Evolutionary conservation across 139 green algal genomes (phyloP).

Genomic region (Micractinium sp.): DNA sequence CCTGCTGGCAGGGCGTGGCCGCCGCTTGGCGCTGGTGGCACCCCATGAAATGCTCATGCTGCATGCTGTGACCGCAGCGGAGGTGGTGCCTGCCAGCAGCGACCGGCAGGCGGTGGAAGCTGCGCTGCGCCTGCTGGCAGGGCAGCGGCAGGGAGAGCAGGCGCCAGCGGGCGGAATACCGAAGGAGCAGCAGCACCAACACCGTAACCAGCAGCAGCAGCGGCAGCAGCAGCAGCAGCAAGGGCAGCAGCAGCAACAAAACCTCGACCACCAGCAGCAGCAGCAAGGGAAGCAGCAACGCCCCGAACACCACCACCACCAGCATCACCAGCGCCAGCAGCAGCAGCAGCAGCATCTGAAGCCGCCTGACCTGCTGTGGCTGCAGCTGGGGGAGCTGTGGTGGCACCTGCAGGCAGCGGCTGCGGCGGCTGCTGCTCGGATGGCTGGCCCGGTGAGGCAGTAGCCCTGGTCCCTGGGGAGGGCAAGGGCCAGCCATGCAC

Average conservation of each 20-base stretch:
- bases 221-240: neutral
- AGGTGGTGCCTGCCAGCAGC: neutral
- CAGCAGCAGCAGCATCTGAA: neutral
- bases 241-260: neutral
- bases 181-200: neutral
- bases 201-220: neutral
- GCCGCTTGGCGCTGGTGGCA: conserved; percentile 61
- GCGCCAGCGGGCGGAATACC: neutral
- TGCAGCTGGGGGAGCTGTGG: conserved; percentile 12
- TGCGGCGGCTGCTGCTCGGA: neutral
- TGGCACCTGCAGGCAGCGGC: neutral
- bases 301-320: neutral
- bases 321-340: neutral
- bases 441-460: neutral
- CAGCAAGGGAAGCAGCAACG: neutral
- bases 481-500: too few species aligned
- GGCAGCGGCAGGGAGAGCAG: neutral
- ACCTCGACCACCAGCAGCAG: neutral
- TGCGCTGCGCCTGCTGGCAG: neutral
- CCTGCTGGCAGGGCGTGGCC: conserved; percentile 44
- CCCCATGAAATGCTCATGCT: conserved; percentile 53
- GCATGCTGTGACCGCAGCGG: conserved; percentile 3
- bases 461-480: neutral
- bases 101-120: neutral
- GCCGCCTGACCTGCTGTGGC: conserved; percentile 3